Evolutionary conservation across 768 basidiomycete species (phyloP), one percentile per base, ranked within the genome.

Genomic region (Pleurotus sapidus): DNA sequence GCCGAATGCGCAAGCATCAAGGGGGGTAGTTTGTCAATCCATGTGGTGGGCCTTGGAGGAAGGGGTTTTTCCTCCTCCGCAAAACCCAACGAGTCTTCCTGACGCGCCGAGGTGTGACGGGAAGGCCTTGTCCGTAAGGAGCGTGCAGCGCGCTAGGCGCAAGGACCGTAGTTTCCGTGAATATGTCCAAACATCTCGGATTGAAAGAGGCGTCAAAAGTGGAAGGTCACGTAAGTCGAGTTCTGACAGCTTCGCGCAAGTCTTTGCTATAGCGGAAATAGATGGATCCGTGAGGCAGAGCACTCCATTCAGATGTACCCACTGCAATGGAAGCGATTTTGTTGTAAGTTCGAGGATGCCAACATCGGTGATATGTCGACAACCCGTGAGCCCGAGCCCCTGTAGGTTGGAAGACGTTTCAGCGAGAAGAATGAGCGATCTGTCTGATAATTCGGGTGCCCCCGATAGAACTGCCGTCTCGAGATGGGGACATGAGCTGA

Each of bases 151-250:
- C 39, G 89, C 86, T 47, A 98, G 72, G 62, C 88, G 85, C 59
- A 97, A 68, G 46, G 80, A 84, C 6, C 91, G 80, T 54, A 98
- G 76, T 66, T 85, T 89, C 60, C 90, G 84, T 46, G 88, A 88
- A 70, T 86, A 91, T 27, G 80, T 78, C 80, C 94, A 89, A n/a
- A 97, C 77, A 65, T 93, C 91, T 38, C 88, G 83, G 34, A 93
- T 77, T 0, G 91, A 85, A 46, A 80, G 67, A 5, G 83, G 80
- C 6, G 89, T 90, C 55, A 97, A 64, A 40, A 84, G 76, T 8
- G 83, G 81, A 59, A 93, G 84, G 64, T 81, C 81, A 64, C 74
- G 84, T 38, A 95, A 73, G 66, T 97, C 94, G 60, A 96, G 76
- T 69, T 95, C 94, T 55, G 89, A 74, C 23, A 97, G 83, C 58